Evolutionary conservation across 495 filamentous ascomycete species (phyloP), one percentile per base, ranked within the genome.

Genomic region (Penicillium dipodomyicola): DNA sequence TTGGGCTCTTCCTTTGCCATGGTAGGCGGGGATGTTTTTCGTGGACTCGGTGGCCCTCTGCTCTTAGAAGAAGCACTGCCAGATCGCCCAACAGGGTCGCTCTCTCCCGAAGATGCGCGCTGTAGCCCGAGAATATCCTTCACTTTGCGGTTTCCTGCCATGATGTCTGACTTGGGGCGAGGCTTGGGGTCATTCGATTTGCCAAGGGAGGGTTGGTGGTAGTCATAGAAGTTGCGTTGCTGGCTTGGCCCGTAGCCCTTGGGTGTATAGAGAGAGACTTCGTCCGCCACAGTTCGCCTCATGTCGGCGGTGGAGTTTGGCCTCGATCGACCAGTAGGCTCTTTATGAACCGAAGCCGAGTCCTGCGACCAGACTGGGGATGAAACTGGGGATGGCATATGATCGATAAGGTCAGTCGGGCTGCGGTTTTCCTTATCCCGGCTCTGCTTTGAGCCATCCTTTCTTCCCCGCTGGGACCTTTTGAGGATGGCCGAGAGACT

Each of bases 291-390:
- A 32, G 67, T 74, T 23, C 68, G 65, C 4, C 62, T 68, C 33
- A 73, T 76, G 52, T 78, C 76, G 4, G 73, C 75, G 12, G 59
- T 56, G 9, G 63, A 66, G 30, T 59, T 62, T 11, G 65, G 60
- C 32, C 58, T 30, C n/a, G 58, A 59, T 20, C 57, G 58, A 23
- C 42, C 57, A 40, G 50, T 67, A 3, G 72, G 67, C 19, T 73
- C 68, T 43, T 79, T 75, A 37, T 73, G 70, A 40, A 77, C 72
- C 4, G 66, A 77, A 5, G 75, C 74, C 23, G 82, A 71, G 65
- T 89, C 92, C 63, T 92, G 86, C 2, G 85, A 82, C 78, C 90
- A 96, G 23, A 91, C 86, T 3, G 92, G 91, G 19, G 90, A 87
- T 25, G 82, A 96, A 23, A 91, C 86, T 3, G 92, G 91, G 19